These are phyloP conservation scores for Cydonia oblonga DNA, from an alignment of 331 rosid genomes.

Conservation along the genomic window DNA sequence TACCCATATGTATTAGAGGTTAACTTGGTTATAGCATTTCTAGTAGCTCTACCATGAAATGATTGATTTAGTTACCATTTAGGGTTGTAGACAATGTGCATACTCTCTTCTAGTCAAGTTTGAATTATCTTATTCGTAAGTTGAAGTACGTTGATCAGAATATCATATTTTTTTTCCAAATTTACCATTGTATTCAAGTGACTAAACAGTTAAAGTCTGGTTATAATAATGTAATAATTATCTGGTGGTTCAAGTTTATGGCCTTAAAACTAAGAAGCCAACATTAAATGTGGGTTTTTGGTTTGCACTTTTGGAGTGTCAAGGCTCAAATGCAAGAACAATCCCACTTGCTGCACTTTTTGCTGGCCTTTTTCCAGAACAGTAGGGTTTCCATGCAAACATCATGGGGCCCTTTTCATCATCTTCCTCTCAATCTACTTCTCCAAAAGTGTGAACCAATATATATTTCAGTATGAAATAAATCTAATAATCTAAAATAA, in stretches of 20 bases:
- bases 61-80: not conserved
- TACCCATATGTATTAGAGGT: not conserved
- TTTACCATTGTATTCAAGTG: constrained; percentile 8
- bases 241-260: constrained; percentile 17
- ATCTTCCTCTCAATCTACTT: constrained; percentile 19
- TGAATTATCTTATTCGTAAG: not conserved
- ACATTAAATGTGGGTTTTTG: constrained; percentile 21
- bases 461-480: constrained; percentile 13
- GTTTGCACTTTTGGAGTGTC: constrained; percentile 22
- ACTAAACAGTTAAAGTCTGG: constrained; percentile 10
- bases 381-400: constrained; percentile 24
- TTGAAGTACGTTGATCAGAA: not conserved
- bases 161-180: not conserved
- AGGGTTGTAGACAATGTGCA: not conserved
- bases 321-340: constrained; percentile 39
- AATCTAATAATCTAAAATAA: constrained; percentile 23
- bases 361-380: constrained; percentile 62
- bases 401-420: constrained; percentile 45
- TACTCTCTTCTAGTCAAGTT: not conserved
- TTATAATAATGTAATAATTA: not conserved
- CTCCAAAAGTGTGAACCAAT: constrained; percentile 29
- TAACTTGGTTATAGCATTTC: not conserved
- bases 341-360: constrained; percentile 66
- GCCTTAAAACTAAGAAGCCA: constrained; percentile 18
- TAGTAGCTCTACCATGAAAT: not conserved